Conservation (phyloP, 176 grass and related monocot genomes). For the Bolboschoenus planiculmis region DNA sequence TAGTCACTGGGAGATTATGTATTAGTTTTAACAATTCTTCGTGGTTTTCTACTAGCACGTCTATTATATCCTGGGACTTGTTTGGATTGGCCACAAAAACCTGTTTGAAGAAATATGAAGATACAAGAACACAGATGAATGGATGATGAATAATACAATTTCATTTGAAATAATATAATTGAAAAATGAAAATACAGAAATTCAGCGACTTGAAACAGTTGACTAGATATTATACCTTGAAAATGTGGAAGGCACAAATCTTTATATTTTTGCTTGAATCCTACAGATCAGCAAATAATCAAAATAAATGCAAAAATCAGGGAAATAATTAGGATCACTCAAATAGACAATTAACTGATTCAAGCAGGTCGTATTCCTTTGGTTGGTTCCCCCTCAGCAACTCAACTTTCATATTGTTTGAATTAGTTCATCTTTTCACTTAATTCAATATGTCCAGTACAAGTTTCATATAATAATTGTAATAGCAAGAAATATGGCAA, state of each 20-base stretch:
- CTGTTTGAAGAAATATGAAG: conserved; percentile 30
- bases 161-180: background rate
- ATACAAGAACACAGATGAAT: conserved; percentile 13
- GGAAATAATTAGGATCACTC: background rate
- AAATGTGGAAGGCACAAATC: conserved; percentile 92
- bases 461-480: background rate
- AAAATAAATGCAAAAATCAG: background rate
- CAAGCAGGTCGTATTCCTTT: background rate
- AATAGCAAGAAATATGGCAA: background rate
- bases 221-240: conserved; percentile 59
- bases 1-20: conserved; percentile 69
- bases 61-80: conserved; percentile 65
- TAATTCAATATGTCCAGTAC: background rate
- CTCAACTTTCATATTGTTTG: background rate
- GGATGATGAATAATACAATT: background rate
- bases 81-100: conserved; percentile 99
- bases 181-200: background rate
- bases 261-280: conserved; percentile 99
- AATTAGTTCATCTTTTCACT: background rate
- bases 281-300: conserved; percentile 22
- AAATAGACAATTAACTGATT: background rate
- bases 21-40: conserved; percentile 76
- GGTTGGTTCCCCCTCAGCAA: background rate
- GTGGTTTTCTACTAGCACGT: conserved; percentile 60
- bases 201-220: background rate